phyloP scores from a whole-genome alignment of 495 filamentous ascomycete species.

The Hypoxylon rickii region DNA sequence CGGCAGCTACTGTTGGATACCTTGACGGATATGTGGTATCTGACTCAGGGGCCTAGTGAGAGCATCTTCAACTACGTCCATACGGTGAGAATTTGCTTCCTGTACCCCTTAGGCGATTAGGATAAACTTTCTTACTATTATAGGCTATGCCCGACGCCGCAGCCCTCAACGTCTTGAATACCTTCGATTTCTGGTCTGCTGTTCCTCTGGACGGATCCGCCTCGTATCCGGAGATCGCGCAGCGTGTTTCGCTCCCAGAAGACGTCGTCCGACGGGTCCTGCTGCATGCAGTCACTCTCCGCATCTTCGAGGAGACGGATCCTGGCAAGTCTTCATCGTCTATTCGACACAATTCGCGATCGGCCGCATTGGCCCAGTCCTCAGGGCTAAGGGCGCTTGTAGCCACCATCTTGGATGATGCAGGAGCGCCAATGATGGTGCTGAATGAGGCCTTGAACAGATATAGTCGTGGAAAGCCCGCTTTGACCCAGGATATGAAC shows the following conservation, averaged over 20 bases:
- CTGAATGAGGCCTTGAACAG: slow-evolving; percentile 43
- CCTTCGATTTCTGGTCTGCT: slow-evolving; percentile 40
- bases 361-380: slow-evolving; percentile 33
- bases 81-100: slow-evolving; percentile 29
- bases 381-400: slow-evolving; percentile 60
- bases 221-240: slow-evolving; percentile 42
- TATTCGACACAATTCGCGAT: slow-evolving; percentile 40
- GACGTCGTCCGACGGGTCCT: slow-evolving; percentile 46
- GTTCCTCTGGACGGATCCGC: slow-evolving; percentile 43
- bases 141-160: slow-evolving; percentile 34
- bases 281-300: slow-evolving; percentile 48
- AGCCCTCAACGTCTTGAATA: slow-evolving; percentile 37
- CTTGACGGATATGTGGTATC: slow-evolving; percentile 35
- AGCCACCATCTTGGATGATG: slow-evolving; percentile 70
- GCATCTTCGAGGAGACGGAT: slow-evolving; percentile 50
- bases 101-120: too few species aligned
- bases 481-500: slow-evolving; percentile 30
- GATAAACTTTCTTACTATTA: slow-evolving; percentile 6
- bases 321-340: slow-evolving; percentile 23
- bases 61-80: slow-evolving; percentile 40
- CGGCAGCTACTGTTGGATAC: slow-evolving; percentile 29
- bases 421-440: slow-evolving; percentile 69
- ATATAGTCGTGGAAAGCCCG: slow-evolving; percentile 31
- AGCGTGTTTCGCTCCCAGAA: slow-evolving; percentile 29
- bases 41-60: slow-evolving; percentile 36